phyloP scores from a whole-genome alignment of 345 rosid genomes.

The Sisymbrium altissimum region DNA sequence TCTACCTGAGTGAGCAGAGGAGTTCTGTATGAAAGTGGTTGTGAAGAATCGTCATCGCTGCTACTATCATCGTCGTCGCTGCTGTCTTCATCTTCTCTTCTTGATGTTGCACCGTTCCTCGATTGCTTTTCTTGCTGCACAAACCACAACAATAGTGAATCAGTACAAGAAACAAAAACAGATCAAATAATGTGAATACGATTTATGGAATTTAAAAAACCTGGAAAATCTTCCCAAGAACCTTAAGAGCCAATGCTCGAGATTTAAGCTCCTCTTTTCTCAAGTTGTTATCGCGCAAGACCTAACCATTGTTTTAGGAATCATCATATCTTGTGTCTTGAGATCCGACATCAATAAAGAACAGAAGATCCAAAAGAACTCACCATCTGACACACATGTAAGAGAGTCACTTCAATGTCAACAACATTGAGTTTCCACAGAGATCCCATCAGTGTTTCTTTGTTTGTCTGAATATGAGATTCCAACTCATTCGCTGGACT shows the following conservation, averaged over 20 bases:
- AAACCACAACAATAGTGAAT: conserved; percentile 12
- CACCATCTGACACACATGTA: conserved; percentile 86
- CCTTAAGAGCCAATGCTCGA: conserved; percentile 65
- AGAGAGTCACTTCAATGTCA: conserved; percentile 79
- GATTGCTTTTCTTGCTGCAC: conserved; percentile 55
- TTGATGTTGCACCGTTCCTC: conserved; percentile 48
- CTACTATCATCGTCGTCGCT: conserved; percentile 66
- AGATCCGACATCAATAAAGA: background rate
- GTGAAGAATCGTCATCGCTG: conserved; percentile 62
- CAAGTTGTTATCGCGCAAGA: conserved; percentile 55
- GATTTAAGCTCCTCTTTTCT: conserved; percentile 75
- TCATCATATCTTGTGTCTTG: background rate
- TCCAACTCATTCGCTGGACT: conserved; percentile 60
- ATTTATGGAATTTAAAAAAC: conserved; percentile 30
- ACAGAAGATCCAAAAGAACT: conserved; percentile 22
- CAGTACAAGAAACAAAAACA: background rate
- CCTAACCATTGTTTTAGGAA: conserved; percentile 39
- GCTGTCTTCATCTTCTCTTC: conserved; percentile 61
- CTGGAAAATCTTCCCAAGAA: conserved; percentile 86
- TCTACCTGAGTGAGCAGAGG: conserved; percentile 82
- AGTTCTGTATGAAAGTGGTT: conserved; percentile 69
- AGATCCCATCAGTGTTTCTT: conserved; percentile 75
- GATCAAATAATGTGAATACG: background rate
- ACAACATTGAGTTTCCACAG: conserved; percentile 88
- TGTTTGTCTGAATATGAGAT: conserved; percentile 63